Conservation (phyloP, 2,329 filamentous ascomycete genomes). For the Rhinocladiella mackenziei region DNA sequence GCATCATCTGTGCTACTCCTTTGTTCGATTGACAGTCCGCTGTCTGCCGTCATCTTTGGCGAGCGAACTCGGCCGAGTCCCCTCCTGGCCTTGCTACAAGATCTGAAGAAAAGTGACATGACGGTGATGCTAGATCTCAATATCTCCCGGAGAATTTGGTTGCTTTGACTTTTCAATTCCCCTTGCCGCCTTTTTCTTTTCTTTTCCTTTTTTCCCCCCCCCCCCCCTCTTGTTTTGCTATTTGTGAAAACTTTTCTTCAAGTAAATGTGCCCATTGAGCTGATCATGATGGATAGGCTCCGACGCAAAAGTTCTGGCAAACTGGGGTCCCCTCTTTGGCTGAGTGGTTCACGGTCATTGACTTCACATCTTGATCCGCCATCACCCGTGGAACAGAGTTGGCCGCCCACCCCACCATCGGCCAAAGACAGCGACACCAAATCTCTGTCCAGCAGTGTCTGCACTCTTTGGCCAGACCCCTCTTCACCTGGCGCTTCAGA, state of each 20-base stretch:
- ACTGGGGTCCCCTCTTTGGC: constrained; percentile 8
- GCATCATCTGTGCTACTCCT: constrained; percentile 8
- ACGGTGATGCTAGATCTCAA: constrained; percentile 7
- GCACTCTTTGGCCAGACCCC: constrained; percentile 17
- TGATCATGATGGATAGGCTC: constrained; percentile 25
- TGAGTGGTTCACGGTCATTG: constrained; percentile 10
- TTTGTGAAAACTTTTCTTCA: neutral
- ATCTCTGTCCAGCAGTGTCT: constrained; percentile 9
- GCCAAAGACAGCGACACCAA: constrained; percentile 10
- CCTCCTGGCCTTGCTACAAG: constrained; percentile 4
- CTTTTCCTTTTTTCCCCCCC: neutral
- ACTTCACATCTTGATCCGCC: constrained; percentile 24
- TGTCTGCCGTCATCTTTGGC: constrained; percentile 9
- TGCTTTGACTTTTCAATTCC: too few species aligned
- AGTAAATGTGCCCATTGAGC: constrained; percentile 1
- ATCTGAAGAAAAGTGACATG: constrained; percentile 4
- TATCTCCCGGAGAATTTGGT: too few species aligned
- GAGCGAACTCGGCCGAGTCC: constrained; percentile 7
- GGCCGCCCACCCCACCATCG: constrained; percentile 15
- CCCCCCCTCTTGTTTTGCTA: neutral
- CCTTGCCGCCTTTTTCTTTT: constrained; percentile 1
- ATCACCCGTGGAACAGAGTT: constrained; percentile 21
- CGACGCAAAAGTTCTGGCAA: constrained; percentile 19
- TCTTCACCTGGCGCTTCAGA: constrained; percentile 12
- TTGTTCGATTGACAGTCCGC: constrained; percentile 16